Base-by-base conservation (phyloP, 805 yeast genomes). In the Zygosaccharomyces kombuchaensis region DNA sequence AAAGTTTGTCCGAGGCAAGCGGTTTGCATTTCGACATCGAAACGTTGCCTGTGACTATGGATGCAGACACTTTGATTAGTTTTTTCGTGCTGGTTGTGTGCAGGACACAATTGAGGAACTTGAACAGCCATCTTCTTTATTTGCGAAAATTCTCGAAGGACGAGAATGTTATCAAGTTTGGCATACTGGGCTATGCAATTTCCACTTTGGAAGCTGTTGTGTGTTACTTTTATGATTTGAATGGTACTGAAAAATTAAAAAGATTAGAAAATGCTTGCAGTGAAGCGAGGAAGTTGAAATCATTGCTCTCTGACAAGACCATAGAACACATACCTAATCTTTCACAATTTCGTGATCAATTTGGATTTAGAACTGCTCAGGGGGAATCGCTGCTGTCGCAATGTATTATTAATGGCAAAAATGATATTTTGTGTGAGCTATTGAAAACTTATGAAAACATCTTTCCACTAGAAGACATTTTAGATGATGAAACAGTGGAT, bases 191-290 rank as follows among this genome's bases (percentile, higher is more conserved):
- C 9, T 91, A 91, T 60, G 82, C 89, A 1, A 53, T 88, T 10
- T 83, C 96, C 36, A 87, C 96, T 5, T 70, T 89, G 36, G 96
- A 89, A 55, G 96, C 89, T 0, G 95, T 87, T 0, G 57, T 87
- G 7, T 78, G 69, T 45, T 91, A 84, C 57, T 69, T 88, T n/a
- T 66, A 66, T 27, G 47, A 54, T 12, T 43, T 49, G 7, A 43
- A 14, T 22, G 46, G 45, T n/a, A 44, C 43, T 3, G 34, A 35
- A 35, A 43, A 31, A 23, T 19, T 35, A 9, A 14, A 22, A 27
- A 41, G 25, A 14, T 26, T 45, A 19, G 36, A 45, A 21, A 30
- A 19, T 9, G 36, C 37, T 21, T 43, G 47, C 26, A 23, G 26
- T 7, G 16, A 19, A 4, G 36, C 38, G 12, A 34, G 34, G 19